Base-by-base conservation (phyloP, 73 alveolate genomes). In the Paraurostyla sp. region DNA sequence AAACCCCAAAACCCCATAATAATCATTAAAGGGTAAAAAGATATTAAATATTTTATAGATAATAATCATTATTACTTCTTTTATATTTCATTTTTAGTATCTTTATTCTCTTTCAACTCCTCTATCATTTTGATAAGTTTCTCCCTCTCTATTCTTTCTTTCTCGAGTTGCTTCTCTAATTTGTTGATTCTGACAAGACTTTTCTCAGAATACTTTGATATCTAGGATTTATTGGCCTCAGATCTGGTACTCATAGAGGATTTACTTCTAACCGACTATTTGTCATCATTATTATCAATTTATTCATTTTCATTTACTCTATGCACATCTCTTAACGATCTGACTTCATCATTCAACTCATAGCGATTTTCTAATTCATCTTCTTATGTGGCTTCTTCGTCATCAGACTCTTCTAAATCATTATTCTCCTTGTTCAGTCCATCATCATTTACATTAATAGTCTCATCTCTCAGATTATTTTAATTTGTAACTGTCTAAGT, bases 191-290 rank as follows among this genome's bases (percentile, higher is more conserved):
- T 73, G 23, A 45, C n/a, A 3, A 30, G 23, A 49, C 71, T 48
- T 48, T 73, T 73, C 30, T 73, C 86, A 0, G 86, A 73, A 50
- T 43, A 73, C 40, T 69, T 69, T 11, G 71, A 54, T 54, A 15
- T 54, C 22, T 15, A n/a, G n/a, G 36, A 15, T 7, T 49, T 22
- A 33, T 65, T 36, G 82, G 41, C 58, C 41, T 36, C 27, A n/a
- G 42, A 16, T 27, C 51, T 6, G 25, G 4, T 20, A 7, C 48
- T 20, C 4, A 23, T 59, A n/a, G 82, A 65, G 2, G 41, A 38
- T 11, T 6, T 1, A 6, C 50, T 38, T 6, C 16, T 32, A 6
- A n/a, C n/a, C n/a, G 82, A 15, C 33, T 65, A 56, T 38, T 65
- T 58, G 1, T 65, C 6, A 65, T 16, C 58, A 65, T 18, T 38